Base-by-base conservation (phyloP, 1,284 basidiomycete genomes). In the Cryptococcus hybrid region DNA sequence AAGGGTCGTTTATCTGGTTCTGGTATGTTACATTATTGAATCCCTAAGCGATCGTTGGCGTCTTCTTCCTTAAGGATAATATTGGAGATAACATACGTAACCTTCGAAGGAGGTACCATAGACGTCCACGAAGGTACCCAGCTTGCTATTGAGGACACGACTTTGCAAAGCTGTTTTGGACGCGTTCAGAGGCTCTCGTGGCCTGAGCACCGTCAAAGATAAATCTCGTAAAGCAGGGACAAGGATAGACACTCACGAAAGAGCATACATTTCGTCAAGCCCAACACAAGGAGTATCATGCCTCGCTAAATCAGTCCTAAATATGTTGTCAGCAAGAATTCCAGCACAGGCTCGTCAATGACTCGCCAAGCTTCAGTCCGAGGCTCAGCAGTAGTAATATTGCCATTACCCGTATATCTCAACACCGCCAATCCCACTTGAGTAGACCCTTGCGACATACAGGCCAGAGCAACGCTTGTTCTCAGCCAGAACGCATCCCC, bases 401-500 rank as follows among this genome's bases (percentile, higher is more conserved):
- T 47, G 48, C 9, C 46, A 44, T 7, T 40, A 38, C 52, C 47
- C 5, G 34, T 44, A 46, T 60, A 60, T 24, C 55, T 44, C 18
- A 60, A 48, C 7, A 54, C 43, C 11, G 55, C 59, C n/a, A 50
- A 24, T 11, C 34, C 51, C 6, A 42, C 45, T 36, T 60, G 55
- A n/a, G 15, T 35, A 13, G 47, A 40, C 11, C 45, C 52, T 5
- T 38, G 44, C 5, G 49, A 42, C 44, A 60, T 48, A 37, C 59
- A 60, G 7, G 36, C 52, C 13, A 51, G 36, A 12, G 59, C 59
- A 6, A 52, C 47, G 9, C 51, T 50, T 3, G 68, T 64, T 11
- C 77, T 66, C 12, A 78, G 59, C 61, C 62, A 76, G 58, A 71
- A 77, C 7, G 65, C 56, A 40, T 59, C 57, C 7, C 60, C 60